These are phyloP conservation scores for Alternaria ventricosa DNA, from an alignment of 2,329 filamentous ascomycete genomes.

Conservation along the genomic window DNA sequence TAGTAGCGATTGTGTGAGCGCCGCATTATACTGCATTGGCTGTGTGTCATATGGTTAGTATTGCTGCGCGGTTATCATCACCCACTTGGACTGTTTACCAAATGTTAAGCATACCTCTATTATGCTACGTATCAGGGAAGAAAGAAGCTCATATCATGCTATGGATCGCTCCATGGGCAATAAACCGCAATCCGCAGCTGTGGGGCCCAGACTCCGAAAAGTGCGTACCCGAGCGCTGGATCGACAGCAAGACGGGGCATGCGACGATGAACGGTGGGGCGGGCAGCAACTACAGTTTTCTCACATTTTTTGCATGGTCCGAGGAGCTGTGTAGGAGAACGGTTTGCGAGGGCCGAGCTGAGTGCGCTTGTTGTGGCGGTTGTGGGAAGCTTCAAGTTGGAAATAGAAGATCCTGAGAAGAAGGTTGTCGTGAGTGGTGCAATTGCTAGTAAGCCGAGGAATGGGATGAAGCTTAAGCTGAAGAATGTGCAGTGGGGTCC, in stretches of 20 bases:
- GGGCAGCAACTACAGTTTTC: slow-evolving; percentile 48
- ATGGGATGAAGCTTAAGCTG: slow-evolving; percentile 48
- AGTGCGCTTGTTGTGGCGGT: slow-evolving; percentile 46
- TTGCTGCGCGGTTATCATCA: no score
- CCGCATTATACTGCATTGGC: no score
- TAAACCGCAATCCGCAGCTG: slow-evolving; percentile 50
- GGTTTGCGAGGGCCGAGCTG: slow-evolving; percentile 48
- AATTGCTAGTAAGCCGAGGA: slow-evolving; percentile 48
- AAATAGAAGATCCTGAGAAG: slow-evolving; percentile 41
- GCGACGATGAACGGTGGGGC: slow-evolving; percentile 51
- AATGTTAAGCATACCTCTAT: no score
- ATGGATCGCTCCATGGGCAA: slow-evolving; percentile 51
- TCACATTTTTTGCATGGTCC: slow-evolving; percentile 55
- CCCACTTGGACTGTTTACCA: no score
- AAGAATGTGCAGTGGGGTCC: slow-evolving; percentile 28
- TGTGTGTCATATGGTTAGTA: no score
- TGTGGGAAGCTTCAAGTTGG: slow-evolving; percentile 42
- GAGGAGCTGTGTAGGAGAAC: slow-evolving; percentile 49
- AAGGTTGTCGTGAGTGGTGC: slow-evolving; percentile 41
- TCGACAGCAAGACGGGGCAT: slow-evolving; percentile 46
- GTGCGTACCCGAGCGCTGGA: slow-evolving; percentile 56
- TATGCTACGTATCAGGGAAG: no score
- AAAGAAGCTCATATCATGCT: slow-evolving; percentile 16
- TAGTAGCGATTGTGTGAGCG: no score
- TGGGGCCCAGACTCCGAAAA: slow-evolving; percentile 53